Evolutionary conservation across 345 rosid species (phyloP), one percentile per base, ranked within the genome.

Genomic region (Rhizophora apiculata): DNA sequence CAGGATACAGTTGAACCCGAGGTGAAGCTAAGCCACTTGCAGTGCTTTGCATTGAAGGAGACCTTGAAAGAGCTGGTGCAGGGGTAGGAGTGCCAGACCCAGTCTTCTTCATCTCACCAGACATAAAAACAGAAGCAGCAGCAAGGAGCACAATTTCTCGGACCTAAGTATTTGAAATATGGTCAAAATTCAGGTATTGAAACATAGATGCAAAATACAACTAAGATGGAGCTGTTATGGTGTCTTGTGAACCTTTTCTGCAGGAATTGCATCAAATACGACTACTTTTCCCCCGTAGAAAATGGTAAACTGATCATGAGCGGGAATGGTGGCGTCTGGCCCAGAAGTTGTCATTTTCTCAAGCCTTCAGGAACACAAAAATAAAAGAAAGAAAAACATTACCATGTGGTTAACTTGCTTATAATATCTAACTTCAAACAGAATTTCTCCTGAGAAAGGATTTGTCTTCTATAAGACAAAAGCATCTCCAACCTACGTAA

Each of bases 11-110:
- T 60, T 82, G 91, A 22, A 83, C 61, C 60, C 66, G 68, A 2
- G 88, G 85, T 62, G 91, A 89, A 81, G 85, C 83, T 72, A 76
- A 72, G 56, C 80, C 81, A 63, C 84, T 78, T 59, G 85, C 75
- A 26, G 95, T 85, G 73, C 95, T 89, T 70, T 84, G 91, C 80
- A 91, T 76, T 10, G 95, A 89, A 76, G 90, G 89, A 80, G 89
- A 87, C 88, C 97, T 86, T 34, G 79, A 78, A 68, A 93, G 91
- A 70, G 77, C 80, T 37, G 96, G 89, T 32, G 91, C 71, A 67
- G 72, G 60, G 55, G 81, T 55, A 68, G 79, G 89, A 76, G 73
- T 31, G 53, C 68, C 72, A 78, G 72, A 68, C 19, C 66, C 73
- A 3, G 73, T 70, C 49, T 69, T 84, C 86, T 85, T 86, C 58